Evolutionary conservation across 2,329 filamentous ascomycete species (phyloP), one percentile per base, ranked within the genome.

Genomic region (Grosmannia huntii): DNA sequence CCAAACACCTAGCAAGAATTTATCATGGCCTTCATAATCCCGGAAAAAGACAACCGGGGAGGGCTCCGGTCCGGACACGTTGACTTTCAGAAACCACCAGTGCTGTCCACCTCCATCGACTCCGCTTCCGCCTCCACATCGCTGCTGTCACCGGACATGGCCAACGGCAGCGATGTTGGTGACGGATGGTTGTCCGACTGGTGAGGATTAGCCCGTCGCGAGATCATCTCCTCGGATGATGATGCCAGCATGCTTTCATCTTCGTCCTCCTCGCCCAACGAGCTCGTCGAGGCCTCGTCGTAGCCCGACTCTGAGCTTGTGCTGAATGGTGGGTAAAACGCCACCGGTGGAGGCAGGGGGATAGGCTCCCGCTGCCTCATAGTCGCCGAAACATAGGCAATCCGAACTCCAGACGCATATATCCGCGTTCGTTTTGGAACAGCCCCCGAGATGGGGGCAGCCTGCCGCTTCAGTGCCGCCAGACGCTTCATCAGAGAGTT

Each of bases 281-380:
- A 72, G 6, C 69, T 66, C 0, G 63, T 57, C 9, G 65, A 62
- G 11, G 68, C 65, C 16, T 58, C 57, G 1, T 64, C 62, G 27
- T 57, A 59, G 3, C 62, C 64, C 1, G 64, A 65, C 6, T 65
- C 66, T 0, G 67, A 69, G 51, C 74, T 74, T 11, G 71, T 66
- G 60, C 75, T 78, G 50, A 77, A 74, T 0, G 73, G 73, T 0
- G 74, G 75, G 62, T 77, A 76, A 65, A 78, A 82, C 60, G 77
- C 76, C 3, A 74, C 72, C 0, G 80, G 77, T 0, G 78, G 78
- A 0, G 80, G 80, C 0, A 83, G 70, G 1, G 76, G 68, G 0
- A 75, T 71, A 0, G 80, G 78, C 0, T 72, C 68, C 9, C 81
- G 66, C 14, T 69, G 71, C 58, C 71, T 74, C 55, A 78, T 68